These are phyloP conservation scores for Candolleomyces efflorescens DNA, from an alignment of 768 basidiomycete genomes.

Conservation along the genomic window DNA sequence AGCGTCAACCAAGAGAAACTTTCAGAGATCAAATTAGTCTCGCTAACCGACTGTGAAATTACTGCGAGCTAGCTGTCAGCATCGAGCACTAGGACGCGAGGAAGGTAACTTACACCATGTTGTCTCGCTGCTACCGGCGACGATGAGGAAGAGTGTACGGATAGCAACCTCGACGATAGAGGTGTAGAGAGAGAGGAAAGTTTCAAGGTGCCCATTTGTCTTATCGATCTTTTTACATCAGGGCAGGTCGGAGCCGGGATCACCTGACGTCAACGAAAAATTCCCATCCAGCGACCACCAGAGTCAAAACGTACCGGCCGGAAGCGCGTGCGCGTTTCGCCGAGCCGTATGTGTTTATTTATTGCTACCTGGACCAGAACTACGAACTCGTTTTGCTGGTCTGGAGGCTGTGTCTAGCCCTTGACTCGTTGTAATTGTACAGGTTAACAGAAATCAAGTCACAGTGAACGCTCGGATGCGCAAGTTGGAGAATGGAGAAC, in stretches of 20 bases:
- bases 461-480: too few relatives aligned
- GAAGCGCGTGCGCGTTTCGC: too few relatives aligned
- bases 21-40: not conserved
- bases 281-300: not conserved
- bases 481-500: too few relatives aligned
- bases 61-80: conserved; percentile 37
- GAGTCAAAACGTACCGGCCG: conserved; percentile 8
- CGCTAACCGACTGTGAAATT: conserved; percentile 86
- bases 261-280: conserved; percentile 15
- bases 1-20: conserved; percentile 8
- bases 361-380: too few relatives aligned
- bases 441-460: too few relatives aligned
- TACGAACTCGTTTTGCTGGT: too few relatives aligned
- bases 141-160: conserved; percentile 13
- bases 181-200: conserved; percentile 34
- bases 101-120: conserved; percentile 72
- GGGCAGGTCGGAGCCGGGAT: conserved; percentile 27
- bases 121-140: conserved; percentile 44
- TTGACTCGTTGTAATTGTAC: too few relatives aligned
- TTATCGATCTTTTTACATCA: conserved; percentile 36
- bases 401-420: too few relatives aligned
- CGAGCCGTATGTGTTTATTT: too few relatives aligned
- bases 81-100: conserved; percentile 21
- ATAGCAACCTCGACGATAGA: conserved; percentile 25
- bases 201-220: conserved; percentile 34